These are phyloP conservation scores for Pseudogymnoascus sp. DNA, from an alignment of 2,329 filamentous ascomycete species.

Conservation along the genomic window DNA sequence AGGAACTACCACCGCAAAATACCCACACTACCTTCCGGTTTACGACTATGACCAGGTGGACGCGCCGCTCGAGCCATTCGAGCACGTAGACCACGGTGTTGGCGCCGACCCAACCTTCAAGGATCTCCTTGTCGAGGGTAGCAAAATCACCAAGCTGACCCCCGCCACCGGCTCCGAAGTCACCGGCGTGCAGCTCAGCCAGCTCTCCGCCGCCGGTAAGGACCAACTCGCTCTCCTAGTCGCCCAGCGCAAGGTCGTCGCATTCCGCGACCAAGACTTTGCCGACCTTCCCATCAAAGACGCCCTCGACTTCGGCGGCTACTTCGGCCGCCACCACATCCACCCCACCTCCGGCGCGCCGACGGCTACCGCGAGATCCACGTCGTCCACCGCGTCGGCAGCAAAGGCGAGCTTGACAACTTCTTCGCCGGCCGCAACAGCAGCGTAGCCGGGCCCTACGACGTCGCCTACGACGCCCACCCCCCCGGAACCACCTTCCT, in stretches of 20 bases:
- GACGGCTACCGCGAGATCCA: conserved; percentile 69
- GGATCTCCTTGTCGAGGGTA: conserved; percentile 55
- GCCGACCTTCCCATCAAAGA: conserved; percentile 63
- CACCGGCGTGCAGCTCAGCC: conserved; percentile 63
- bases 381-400: conserved; percentile 66
- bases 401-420: conserved; percentile 52
- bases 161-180: conserved; percentile 70
- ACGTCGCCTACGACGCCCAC: conserved; percentile 82
- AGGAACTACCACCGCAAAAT: conserved; percentile 35
- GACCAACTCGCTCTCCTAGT: conserved; percentile 72
- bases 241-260: conserved; percentile 70
- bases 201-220: conserved; percentile 60
- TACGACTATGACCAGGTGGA: conserved; percentile 62
- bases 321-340: conserved; percentile 77
- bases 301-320: conserved; percentile 62
- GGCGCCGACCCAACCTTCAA: conserved; percentile 64
- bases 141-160: conserved; percentile 55
- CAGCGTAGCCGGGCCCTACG: conserved; percentile 82
- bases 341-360: conserved; percentile 74
- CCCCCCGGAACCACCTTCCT: conserved; percentile 86
- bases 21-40: conserved; percentile 66
- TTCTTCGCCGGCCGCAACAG: conserved; percentile 68
- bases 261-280: conserved; percentile 71
- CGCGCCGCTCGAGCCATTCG: conserved; percentile 60
- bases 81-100: conserved; percentile 69